phyloP scores from a whole-genome alignment of 2,329 filamentous ascomycete genomes.

The Sporothrix protearum region DNA sequence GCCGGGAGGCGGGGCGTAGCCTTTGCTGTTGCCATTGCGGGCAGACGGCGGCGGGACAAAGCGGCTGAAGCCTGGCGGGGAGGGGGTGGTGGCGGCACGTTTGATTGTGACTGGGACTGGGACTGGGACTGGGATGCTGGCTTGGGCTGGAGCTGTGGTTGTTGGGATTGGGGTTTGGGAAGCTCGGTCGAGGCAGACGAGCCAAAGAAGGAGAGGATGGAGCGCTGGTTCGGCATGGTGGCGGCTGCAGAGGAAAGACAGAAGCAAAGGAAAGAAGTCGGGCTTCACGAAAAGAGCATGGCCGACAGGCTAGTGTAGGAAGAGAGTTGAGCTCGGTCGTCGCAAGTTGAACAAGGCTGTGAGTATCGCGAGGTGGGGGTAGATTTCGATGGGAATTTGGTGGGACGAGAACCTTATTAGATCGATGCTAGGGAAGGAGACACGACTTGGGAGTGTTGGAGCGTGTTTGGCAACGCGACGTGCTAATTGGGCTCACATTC shows the following conservation, averaged over 20 bases:
- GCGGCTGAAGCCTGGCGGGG: constrained; percentile 27
- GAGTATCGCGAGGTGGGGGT: not conserved
- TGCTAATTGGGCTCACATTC: not conserved
- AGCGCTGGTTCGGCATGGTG: constrained; percentile 38
- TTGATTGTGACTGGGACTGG: not conserved
- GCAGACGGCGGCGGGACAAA: constrained; percentile 26
- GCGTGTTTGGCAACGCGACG: constrained; percentile 13
- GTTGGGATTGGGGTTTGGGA: constrained; percentile 25
- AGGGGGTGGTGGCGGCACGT: constrained; percentile 34
- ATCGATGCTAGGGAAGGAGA: not conserved
- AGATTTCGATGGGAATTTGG: no score
- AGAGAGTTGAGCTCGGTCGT: not conserved
- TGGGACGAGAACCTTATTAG: not conserved
- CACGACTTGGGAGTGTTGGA: not conserved
- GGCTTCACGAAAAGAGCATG: not conserved
- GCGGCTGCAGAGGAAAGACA: not conserved
- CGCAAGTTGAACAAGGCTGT: not conserved
- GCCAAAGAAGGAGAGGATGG: constrained; percentile 62
- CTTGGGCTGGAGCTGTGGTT: constrained; percentile 11
- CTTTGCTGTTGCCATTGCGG: not conserved
- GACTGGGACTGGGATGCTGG: not conserved
- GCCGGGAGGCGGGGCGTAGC: not conserved
- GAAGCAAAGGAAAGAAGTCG: not conserved
- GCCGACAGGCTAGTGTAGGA: not conserved
- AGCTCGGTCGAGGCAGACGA: constrained; percentile 39